Evolutionary conservation across 169 alveolate species (phyloP).

Genomic region (Plasmodium malariae): DNA sequence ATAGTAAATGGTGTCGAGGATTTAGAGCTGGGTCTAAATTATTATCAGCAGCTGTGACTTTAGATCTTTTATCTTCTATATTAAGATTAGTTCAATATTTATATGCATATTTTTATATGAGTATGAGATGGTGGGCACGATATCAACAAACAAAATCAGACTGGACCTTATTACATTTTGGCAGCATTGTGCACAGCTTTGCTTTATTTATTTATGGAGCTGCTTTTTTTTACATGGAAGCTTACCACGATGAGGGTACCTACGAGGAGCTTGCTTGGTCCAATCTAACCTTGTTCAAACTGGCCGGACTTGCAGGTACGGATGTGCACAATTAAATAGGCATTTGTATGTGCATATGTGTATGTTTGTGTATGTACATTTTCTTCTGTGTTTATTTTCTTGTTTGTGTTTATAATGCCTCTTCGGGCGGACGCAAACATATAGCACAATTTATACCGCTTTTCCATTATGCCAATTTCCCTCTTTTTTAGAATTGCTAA

Average conservation of each 20-base stretch:
- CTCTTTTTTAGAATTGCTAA: slow-evolving; percentile 80
- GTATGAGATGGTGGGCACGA: slow-evolving; percentile 91
- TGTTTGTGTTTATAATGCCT: too few relatives aligned
- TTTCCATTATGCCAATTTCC: too few relatives aligned
- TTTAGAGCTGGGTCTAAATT: slow-evolving; percentile 91
- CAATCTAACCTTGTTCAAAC: slow-evolving; percentile 84
- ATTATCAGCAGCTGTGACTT: slow-evolving; percentile 88
- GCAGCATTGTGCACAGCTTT: slow-evolving; percentile 87
- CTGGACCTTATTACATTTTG: slow-evolving; percentile 89
- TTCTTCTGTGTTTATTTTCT: background rate
- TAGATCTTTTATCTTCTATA: slow-evolving; percentile 86
- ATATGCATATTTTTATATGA: slow-evolving; percentile 88
- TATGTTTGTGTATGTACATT: background rate
- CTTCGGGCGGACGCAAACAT: too few relatives aligned
- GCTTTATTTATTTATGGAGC: slow-evolving; percentile 89
- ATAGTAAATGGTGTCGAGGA: slow-evolving; percentile 90
- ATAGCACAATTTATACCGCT: too few relatives aligned
- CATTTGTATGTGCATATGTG: background rate
- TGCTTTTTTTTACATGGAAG: slow-evolving; percentile 89
- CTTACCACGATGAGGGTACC: slow-evolving; percentile 91
- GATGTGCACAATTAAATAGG: background rate
- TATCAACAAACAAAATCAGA: slow-evolving; percentile 91
- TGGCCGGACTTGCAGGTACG: slow-evolving; percentile 88
- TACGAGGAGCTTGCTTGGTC: slow-evolving; percentile 91
- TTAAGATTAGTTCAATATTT: slow-evolving; percentile 87